phyloP scores from a whole-genome alignment of 192 early-diverging fungal species.

The Podila minutissima region DNA sequence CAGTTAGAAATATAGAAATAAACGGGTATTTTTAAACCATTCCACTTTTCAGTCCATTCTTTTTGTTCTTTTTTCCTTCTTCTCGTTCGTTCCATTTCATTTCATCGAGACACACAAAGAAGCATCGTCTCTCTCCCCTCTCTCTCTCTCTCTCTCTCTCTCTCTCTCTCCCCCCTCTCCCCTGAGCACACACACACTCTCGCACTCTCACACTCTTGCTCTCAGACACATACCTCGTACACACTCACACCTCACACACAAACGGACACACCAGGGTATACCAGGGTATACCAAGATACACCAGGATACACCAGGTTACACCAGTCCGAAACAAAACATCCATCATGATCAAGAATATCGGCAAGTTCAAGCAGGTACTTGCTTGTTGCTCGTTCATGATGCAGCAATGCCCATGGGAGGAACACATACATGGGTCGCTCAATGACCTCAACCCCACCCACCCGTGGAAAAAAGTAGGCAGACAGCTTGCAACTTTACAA shows the following conservation, averaged over 20 bases:
- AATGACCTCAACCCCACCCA: too few species aligned
- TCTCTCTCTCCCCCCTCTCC: neutral
- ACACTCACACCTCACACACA: neutral
- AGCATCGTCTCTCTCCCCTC: neutral
- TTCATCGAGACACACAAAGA: neutral
- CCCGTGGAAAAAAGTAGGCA: too few species aligned
- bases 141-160: neutral
- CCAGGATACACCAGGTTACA: neutral
- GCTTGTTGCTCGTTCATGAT: neutral
- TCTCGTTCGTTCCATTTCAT: neutral
- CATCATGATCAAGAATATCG: slow-evolving; percentile 42
- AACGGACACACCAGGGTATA: neutral
- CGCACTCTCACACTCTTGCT: neutral
- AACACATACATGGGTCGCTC: too few species aligned
- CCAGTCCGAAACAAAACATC: too few species aligned
- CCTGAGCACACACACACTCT: neutral
- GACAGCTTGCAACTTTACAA: too few species aligned
- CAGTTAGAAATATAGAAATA: too few species aligned
- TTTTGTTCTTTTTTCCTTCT: neutral
- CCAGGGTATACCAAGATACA: neutral
- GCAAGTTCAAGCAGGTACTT: slow-evolving; percentile 37
- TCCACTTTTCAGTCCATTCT: too few species aligned
- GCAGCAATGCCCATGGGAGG: too few species aligned
- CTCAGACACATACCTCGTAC: neutral
- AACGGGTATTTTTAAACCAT: too few species aligned